phyloP scores from a whole-genome alignment of 495 filamentous ascomycete species.

The Podospora appendiculata region DNA sequence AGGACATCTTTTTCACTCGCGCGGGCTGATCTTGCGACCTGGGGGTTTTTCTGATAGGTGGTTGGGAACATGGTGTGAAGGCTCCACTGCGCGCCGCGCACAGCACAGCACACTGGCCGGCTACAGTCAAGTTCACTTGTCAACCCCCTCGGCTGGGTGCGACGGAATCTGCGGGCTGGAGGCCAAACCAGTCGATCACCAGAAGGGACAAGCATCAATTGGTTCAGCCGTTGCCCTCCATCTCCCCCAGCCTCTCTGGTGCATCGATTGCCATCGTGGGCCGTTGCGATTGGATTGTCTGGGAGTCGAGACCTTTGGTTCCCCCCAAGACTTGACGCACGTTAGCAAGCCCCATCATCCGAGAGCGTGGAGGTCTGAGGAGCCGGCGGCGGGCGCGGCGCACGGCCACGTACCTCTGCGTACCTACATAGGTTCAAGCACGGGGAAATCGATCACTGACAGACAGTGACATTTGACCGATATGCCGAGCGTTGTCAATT shows the following conservation, averaged over 20 bases:
- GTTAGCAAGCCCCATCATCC: no score
- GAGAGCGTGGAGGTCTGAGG: no score
- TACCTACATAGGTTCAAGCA: no score
- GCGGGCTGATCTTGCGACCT: not conserved
- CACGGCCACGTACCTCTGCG: no score
- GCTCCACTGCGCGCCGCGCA: not conserved
- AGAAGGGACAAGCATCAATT: slow-evolving; percentile 12
- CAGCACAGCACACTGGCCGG: no score
- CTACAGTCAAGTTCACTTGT: not conserved
- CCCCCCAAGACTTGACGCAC: not conserved
- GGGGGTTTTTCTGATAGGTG: slow-evolving; percentile 1
- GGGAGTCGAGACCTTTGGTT: no score
- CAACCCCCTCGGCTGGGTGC: slow-evolving; percentile 15
- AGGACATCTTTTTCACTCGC: not conserved
- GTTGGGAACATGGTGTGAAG: slow-evolving; percentile 3
- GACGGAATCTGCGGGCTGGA: slow-evolving; percentile 19
- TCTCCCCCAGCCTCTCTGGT: slow-evolving; percentile 19
- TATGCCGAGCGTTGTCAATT: no score
- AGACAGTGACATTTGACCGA: no score
- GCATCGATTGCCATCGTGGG: slow-evolving; percentile 13
- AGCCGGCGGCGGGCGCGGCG: no score
- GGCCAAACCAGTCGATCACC: slow-evolving; percentile 13
- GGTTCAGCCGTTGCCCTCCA: slow-evolving; percentile 5
- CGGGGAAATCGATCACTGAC: no score
- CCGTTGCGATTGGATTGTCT: slow-evolving; percentile 17